Percentiles rank a stretch among this genome's conserved stretches.
Conservation (phyloP, 345 rosid species). For the Cardiospermum halicacabum region DNA sequence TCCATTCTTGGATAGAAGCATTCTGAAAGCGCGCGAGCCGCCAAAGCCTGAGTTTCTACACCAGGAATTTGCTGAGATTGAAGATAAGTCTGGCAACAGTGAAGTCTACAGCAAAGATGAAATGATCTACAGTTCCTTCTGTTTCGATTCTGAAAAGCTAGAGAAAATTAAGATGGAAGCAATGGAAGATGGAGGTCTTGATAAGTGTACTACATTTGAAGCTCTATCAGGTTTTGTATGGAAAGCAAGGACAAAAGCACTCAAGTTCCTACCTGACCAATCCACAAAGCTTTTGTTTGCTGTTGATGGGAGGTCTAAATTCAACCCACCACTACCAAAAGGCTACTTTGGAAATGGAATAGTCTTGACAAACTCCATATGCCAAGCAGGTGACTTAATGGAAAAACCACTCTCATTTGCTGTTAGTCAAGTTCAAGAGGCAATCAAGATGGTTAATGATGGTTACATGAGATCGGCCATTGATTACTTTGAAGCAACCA, state of each 20-base stretch:
- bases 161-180: conserved; percentile 52
- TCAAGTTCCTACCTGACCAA: conserved; percentile 55
- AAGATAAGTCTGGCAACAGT: conserved; percentile 41
- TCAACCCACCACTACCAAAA: conserved; percentile 69
- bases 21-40: conserved; percentile 51
- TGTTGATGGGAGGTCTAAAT: conserved; percentile 81
- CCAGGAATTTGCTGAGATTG: conserved; percentile 64
- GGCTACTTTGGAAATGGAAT: conserved; percentile 92
- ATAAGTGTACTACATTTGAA: conserved; percentile 65
- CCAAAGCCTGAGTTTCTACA: conserved; percentile 52
- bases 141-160: conserved; percentile 67
- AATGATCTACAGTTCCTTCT: conserved; percentile 60
- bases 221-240: conserved; percentile 84
- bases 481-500: conserved; percentile 81
- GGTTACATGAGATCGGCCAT: conserved; percentile 91
- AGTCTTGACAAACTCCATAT: conserved; percentile 64
- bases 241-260: conserved; percentile 75
- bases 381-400: conserved; percentile 59
- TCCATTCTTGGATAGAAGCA: conserved; percentile 55
- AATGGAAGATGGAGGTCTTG: conserved; percentile 44
- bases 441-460: conserved; percentile 72
- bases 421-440: conserved; percentile 56
- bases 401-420: conserved; percentile 58
- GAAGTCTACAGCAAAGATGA: conserved; percentile 51
- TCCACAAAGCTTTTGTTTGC: conserved; percentile 81